Conservation (phyloP, 495 filamentous ascomycete species). For the Neurospora sp. region DNA sequence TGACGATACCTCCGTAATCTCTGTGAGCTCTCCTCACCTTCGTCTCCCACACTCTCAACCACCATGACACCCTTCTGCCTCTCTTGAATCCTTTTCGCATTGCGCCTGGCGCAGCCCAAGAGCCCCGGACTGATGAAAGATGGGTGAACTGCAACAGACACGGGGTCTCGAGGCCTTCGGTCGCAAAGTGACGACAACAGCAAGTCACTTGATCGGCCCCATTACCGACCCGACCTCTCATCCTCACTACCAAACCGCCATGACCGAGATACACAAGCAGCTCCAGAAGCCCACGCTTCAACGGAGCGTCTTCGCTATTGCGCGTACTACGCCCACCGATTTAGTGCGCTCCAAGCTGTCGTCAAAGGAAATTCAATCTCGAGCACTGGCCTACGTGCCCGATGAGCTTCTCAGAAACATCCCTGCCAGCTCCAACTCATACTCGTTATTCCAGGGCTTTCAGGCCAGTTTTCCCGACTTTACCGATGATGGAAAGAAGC, state of each 20-base stretch:
- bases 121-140: background rate
- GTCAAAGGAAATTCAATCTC: constrained; percentile 85
- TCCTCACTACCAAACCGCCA: constrained; percentile 70
- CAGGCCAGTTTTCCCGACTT: constrained; percentile 79
- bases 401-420: constrained; percentile 85
- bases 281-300: constrained; percentile 74
- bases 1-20: constrained; percentile 42
- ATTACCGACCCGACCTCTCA: constrained; percentile 49
- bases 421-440: constrained; percentile 73
- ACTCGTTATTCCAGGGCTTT: constrained; percentile 94
- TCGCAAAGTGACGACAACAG: constrained; percentile 89
- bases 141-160: constrained; percentile 42
- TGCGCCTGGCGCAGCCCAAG: background rate
- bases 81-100: background rate
- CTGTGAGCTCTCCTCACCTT: constrained; percentile 27
- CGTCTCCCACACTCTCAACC: background rate
- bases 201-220: constrained; percentile 74
- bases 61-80: background rate
- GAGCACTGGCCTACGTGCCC: constrained; percentile 77
- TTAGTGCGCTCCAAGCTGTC: constrained; percentile 87
- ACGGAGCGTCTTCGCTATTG: constrained; percentile 78
- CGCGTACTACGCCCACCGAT: constrained; percentile 81
- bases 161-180: constrained; percentile 87
- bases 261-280: constrained; percentile 83
- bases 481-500: constrained; percentile 54